Percentiles rank a stretch among this genome's conserved stretches.
phyloP scores from a whole-genome alignment of 164 flowering plant genomes.

The Pachysandra terminalis region DNA sequence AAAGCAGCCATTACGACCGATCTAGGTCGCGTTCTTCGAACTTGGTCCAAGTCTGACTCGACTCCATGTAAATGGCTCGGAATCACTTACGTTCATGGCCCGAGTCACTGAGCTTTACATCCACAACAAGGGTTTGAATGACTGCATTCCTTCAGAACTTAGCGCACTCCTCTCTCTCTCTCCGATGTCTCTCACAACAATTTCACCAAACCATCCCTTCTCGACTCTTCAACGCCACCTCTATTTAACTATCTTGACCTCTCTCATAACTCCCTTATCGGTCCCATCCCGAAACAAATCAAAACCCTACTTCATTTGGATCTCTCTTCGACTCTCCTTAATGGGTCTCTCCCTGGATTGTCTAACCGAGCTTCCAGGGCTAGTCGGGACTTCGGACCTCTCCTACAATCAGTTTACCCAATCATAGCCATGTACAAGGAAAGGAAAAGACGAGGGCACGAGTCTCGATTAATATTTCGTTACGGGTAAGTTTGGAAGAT shows the following conservation, averaged over 20 bases:
- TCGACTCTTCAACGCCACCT: conserved; percentile 51
- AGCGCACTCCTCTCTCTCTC: conserved; percentile 57
- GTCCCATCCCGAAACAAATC: conserved; percentile 56
- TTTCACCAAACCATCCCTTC: conserved; percentile 57
- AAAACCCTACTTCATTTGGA: conserved; percentile 39
- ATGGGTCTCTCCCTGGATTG: conserved; percentile 64
- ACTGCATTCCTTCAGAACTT: conserved; percentile 90
- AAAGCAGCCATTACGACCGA: conserved; percentile 76
- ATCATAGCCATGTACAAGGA: too few species aligned
- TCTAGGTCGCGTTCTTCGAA: conserved; percentile 42
- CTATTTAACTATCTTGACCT: conserved; percentile 57
- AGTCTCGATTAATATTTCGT: too few species aligned
- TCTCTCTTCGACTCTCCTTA: conserved; percentile 64
- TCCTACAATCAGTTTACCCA: conserved; percentile 61
- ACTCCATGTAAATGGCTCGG: conserved; percentile 84
- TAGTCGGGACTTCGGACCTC: conserved; percentile 66
- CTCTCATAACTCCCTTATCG: conserved; percentile 66
- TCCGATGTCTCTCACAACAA: conserved; percentile 49
- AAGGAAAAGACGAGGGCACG: too few species aligned
- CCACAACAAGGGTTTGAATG: conserved; percentile 42
- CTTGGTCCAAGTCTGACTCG: conserved; percentile 61
- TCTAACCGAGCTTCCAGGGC: conserved; percentile 35
- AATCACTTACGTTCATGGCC: conserved; percentile 40
- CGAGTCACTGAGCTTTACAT: conserved; percentile 58
- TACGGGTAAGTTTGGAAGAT: too few species aligned